Conservation (phyloP, 2,329 filamentous ascomycete genomes). For the Stagonosporopsis chrysanthemi region DNA sequence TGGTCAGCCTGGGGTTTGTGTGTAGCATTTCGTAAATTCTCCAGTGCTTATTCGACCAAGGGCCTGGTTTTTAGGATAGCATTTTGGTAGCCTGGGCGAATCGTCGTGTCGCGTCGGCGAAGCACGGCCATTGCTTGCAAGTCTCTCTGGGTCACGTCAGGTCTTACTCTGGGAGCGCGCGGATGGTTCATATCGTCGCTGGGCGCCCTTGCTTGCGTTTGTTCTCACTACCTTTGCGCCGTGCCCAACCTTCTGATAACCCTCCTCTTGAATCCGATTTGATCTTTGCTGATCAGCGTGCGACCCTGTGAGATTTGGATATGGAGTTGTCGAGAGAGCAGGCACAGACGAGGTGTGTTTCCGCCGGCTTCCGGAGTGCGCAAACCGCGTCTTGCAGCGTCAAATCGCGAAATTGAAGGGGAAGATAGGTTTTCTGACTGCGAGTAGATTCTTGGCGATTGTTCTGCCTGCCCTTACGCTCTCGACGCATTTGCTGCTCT, state of each 20-base stretch:
- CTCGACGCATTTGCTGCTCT: constrained; percentile 36
- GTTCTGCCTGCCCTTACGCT: constrained; percentile 39
- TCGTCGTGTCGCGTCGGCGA: constrained; percentile 5
- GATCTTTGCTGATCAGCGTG: constrained; percentile 3
- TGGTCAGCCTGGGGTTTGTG: neutral
- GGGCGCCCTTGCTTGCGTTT: constrained; percentile 14
- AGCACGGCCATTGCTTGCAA: constrained; percentile 9
- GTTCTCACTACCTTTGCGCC: neutral
- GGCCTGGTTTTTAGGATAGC: neutral
- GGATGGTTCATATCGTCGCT: constrained; percentile 8
- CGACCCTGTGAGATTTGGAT: neutral
- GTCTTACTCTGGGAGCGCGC: constrained; percentile 16
- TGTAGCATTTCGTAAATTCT: neutral
- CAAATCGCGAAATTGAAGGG: neutral
- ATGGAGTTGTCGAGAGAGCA: constrained; percentile 22
- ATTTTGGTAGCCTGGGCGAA: neutral
- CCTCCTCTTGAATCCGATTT: constrained; percentile 1
- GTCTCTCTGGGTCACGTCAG: constrained; percentile 15
- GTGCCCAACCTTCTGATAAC: neutral
- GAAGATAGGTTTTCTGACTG: neutral
- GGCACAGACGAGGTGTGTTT: constrained; percentile 15
- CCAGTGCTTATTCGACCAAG: constrained; percentile 1
- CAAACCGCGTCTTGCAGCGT: neutral
- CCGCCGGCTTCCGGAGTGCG: neutral
- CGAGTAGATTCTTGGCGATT: constrained; percentile 37